Evolutionary conservation across 805 yeast species (phyloP).

Genomic region (Schizosaccharomyces osmophilus): DNA sequence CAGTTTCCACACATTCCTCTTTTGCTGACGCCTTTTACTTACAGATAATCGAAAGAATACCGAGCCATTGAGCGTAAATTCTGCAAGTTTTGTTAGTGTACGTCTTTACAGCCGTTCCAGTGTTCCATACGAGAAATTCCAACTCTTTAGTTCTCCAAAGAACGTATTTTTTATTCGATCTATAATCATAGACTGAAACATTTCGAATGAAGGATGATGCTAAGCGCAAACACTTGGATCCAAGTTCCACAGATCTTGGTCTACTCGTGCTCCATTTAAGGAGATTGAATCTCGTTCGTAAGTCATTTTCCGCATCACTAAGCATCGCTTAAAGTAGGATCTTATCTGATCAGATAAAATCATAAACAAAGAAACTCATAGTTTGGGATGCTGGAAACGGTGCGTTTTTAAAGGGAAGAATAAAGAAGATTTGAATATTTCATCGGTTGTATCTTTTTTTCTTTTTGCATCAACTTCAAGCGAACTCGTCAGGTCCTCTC

Average conservation of each 20-base stretch:
- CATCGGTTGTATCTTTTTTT: too few relatives aligned
- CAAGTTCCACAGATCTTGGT: neutral
- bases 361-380: too few relatives aligned
- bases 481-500: too few relatives aligned
- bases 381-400: too few relatives aligned
- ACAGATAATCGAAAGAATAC: slow-evolving; percentile 2
- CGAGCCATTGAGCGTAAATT: slow-evolving; percentile 51
- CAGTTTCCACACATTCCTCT: too few relatives aligned
- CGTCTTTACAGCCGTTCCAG: too few relatives aligned
- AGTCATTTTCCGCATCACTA: too few relatives aligned
- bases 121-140: slow-evolving; percentile 32
- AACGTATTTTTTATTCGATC: slow-evolving; percentile 12
- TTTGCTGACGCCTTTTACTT: neutral
- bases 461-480: too few relatives aligned
- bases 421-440: too few relatives aligned
- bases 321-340: too few relatives aligned
- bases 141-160: slow-evolving; percentile 30
- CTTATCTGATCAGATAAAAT: too few relatives aligned
- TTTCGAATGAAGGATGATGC: neutral
- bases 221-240: neutral
- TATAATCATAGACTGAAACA: neutral
- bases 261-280: neutral
- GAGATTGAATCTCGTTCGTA: neutral
- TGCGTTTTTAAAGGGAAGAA: too few relatives aligned
- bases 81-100: slow-evolving; percentile 13